phyloP scores from a whole-genome alignment of 1,139 yeast species.

The Petasospora rhodanensis region DNA sequence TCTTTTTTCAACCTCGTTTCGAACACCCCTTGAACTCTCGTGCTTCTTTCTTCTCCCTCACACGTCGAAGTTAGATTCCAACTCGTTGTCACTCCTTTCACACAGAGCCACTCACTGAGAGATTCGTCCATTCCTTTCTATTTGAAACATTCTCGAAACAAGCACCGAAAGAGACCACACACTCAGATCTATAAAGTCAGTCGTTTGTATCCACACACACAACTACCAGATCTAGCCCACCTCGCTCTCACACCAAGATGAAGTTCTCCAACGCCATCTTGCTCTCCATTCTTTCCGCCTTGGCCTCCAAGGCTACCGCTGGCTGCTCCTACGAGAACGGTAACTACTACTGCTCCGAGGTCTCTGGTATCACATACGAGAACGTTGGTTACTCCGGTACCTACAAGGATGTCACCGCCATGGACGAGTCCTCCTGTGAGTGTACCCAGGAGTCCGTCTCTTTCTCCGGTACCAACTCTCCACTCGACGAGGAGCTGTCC shows the following conservation, averaged over 20 bases:
- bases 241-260: too few species aligned
- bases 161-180: not conserved
- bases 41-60: too few species aligned
- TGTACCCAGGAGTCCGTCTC: slow-evolving; percentile 48
- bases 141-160: slow-evolving; percentile 10
- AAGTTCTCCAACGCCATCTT: slow-evolving; percentile 23
- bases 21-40: too few species aligned
- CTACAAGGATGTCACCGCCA: slow-evolving; percentile 63
- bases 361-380: slow-evolving; percentile 61
- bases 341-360: slow-evolving; percentile 76
- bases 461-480: slow-evolving; percentile 75
- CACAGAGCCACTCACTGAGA: too few species aligned
- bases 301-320: slow-evolving; percentile 28
- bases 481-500: slow-evolving; percentile 83
- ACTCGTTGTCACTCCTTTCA: too few species aligned
- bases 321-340: slow-evolving; percentile 52
- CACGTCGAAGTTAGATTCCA: too few species aligned
- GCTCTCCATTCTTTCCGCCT: slow-evolving; percentile 22
- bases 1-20: too few species aligned
- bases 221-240: not conserved
- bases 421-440: slow-evolving; percentile 64
- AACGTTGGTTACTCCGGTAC: slow-evolving; percentile 79
- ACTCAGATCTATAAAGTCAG: not conserved
- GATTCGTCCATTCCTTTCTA: slow-evolving; percentile 14
- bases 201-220: not conserved